Base-by-base conservation (phyloP, 75 land plant genomes). In the Pinus albicaulis region DNA sequence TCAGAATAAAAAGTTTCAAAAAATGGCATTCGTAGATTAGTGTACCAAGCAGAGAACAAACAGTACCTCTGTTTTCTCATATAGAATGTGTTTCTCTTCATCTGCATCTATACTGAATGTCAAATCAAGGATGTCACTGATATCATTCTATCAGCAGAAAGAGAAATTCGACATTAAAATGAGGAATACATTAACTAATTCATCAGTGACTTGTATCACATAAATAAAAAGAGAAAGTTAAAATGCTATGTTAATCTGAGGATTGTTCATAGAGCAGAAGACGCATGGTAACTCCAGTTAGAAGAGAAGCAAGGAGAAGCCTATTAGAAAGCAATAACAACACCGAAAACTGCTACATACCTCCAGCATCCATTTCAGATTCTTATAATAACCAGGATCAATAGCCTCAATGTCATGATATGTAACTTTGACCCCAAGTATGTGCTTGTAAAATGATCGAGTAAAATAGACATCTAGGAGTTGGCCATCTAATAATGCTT, bases 361-460 rank as follows among this genome's bases (percentile, higher is more conserved):
- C 86, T 85, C 85, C 19, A 85, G 70, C 78, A 85, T 78, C 87
- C 85, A 85, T 66, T 82, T 85, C 55, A 85, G 60, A 61, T 79
- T 85, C 70, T 82, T 85, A 70, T 74, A 82, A 53, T 85, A 85
- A 62, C 74, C 85, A 15, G 86, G 86, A 78, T 85, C 86, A 55
- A 85, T 78, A 17, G 86, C 86, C 62, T 85, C 86, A 74, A 85
- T 85, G 55, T 85, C 86, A 68, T 85, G 86, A 74, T 85, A 85
- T 22, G 86, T 85, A 12, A 78, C 85, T 71, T 82, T 82, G 36
- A 76, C 80, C 20, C 85, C 87, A 62, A 85, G 72, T 17, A 82
- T 82, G 48, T 85, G 87, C 57, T 85, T 85, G 73, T 85, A 85
- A 74, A 85, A 85, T 26, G 86, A 85, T 62, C 86, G 76, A 15